phyloP scores from a whole-genome alignment of 306 rosid species.

The Quercus gilva region DNA sequence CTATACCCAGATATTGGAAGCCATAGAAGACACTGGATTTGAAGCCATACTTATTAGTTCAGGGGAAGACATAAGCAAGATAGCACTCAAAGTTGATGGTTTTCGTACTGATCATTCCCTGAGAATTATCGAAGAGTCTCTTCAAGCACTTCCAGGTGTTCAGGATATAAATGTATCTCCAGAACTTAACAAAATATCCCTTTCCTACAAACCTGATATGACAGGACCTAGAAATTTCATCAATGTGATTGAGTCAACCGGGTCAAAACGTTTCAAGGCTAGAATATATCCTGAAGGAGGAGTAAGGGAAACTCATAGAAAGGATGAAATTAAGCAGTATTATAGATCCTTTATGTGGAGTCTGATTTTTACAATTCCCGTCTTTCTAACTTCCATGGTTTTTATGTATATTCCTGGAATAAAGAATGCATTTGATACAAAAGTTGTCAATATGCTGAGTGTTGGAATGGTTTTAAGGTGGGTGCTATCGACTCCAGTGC shows the following conservation, averaged over 20 bases:
- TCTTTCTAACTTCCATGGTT: conserved; percentile 79
- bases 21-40: conserved; percentile 58
- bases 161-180: conserved; percentile 25
- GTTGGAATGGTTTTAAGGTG: conserved; percentile 66
- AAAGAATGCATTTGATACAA: conserved; percentile 45
- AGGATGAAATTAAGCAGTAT: conserved; percentile 51
- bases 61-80: conserved; percentile 64
- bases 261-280: conserved; percentile 61
- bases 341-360: conserved; percentile 60
- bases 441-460: conserved; percentile 56
- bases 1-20: conserved; percentile 39
- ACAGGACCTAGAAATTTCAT: conserved; percentile 80
- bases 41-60: conserved; percentile 50
- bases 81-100: conserved; percentile 65
- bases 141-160: conserved; percentile 56
- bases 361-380: conserved; percentile 56
- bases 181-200: conserved; percentile 40
- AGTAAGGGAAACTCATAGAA: conserved; percentile 44
- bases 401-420: conserved; percentile 67
- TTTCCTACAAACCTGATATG: conserved; percentile 59
- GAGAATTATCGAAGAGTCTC: conserved; percentile 38
- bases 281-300: conserved; percentile 49
- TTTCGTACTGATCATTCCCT: conserved; percentile 22
- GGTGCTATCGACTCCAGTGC: conserved; percentile 68
- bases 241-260: conserved; percentile 56